Evolutionary conservation across 345 rosid genomes (phyloP), one percentile per base, ranked within the genome.

Genomic region (Camelina neglecta): DNA sequence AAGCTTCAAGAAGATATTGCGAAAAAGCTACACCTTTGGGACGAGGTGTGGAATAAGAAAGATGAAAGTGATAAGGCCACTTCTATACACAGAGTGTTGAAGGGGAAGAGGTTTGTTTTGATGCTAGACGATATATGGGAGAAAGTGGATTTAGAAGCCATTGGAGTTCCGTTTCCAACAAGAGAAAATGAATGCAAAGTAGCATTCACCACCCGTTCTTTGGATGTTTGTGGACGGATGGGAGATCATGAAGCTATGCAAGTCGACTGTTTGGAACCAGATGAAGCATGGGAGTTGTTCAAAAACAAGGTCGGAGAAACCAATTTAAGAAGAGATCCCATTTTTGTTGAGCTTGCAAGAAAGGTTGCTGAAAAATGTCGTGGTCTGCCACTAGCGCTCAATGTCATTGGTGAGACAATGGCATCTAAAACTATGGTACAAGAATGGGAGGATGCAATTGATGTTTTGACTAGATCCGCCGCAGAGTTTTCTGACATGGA

Each of bases 361-460:
- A 54, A 69, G 48, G 16, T 60, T 0, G 49, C 31, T 39, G 5
- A 12, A 3, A 21, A 60, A 38, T 60, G 65, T 11, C 2, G 8
- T 31, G 62, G 65, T 39, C 11, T 60, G 16, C 65, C 65, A 60
- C 6, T 60, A 0, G 65, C 49, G 0, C 65, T 60, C 8, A 4
- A 0, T 16, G n/a, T 60, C 11, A 60, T 60, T 33, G 65, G 65
- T 11, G 71, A 65, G 47, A 61, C 85, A 1, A 80, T 78, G 87
- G 73, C 79, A 60, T 54, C 44, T 6, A 65, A 75, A 64, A 59
- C 9, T 12, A 63, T n/a, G 20, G 12, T 29, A 23, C 26, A 63
- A 63, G 60, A 74, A 64, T 84, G 87, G 87, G 53, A 62, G 26
- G 47, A 73, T 56, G 85, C 80, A 21, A 9, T 80, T 0, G 9